These are phyloP conservation scores for Scheffersomyces lignosus DNA, from an alignment of 805 yeast genomes.

Conservation along the genomic window DNA sequence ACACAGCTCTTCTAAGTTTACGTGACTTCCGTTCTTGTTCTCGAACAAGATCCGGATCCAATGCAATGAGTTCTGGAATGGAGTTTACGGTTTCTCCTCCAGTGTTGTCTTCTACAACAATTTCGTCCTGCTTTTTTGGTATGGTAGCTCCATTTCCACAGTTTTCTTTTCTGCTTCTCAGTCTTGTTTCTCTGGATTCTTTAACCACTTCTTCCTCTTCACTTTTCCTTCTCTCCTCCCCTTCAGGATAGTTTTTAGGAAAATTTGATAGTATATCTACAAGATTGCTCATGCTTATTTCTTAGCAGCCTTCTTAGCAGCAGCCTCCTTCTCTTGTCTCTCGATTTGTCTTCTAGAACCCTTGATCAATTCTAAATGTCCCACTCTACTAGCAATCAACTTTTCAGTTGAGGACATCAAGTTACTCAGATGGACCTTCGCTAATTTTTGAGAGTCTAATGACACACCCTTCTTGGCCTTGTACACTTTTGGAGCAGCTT, in stretches of 20 bases:
- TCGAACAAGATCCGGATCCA: slow-evolving; percentile 25
- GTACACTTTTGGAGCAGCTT: slow-evolving; percentile 68
- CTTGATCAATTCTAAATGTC: slow-evolving; percentile 86
- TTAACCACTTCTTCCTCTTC: too few relatives aligned
- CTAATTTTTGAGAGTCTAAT: slow-evolving; percentile 48
- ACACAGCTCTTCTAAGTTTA: slow-evolving; percentile 10
- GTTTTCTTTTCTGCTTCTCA: too few relatives aligned
- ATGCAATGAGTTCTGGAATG: slow-evolving; percentile 24
- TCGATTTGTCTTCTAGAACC: slow-evolving; percentile 88
- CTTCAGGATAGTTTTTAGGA: too few relatives aligned
- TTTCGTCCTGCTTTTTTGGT: too few relatives aligned
- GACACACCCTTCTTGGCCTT: slow-evolving; percentile 64
- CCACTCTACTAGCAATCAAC: slow-evolving; percentile 84
- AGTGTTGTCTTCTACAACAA: not conserved
- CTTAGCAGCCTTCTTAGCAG: slow-evolving; percentile 22
- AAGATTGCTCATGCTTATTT: too few relatives aligned
- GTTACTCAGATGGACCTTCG: slow-evolving; percentile 56
- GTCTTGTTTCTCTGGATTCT: too few relatives aligned
- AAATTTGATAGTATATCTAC: slow-evolving; percentile 14
- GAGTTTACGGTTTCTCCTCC: slow-evolving; percentile 1
- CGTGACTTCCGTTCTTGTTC: slow-evolving; percentile 14
- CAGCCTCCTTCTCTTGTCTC: slow-evolving; percentile 48
- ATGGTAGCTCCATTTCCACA: too few relatives aligned
- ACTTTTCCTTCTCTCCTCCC: too few relatives aligned
- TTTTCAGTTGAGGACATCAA: slow-evolving; percentile 72